Evolutionary conservation across 805 yeast species (phyloP).

Genomic region (Candida coquimbonensis): DNA sequence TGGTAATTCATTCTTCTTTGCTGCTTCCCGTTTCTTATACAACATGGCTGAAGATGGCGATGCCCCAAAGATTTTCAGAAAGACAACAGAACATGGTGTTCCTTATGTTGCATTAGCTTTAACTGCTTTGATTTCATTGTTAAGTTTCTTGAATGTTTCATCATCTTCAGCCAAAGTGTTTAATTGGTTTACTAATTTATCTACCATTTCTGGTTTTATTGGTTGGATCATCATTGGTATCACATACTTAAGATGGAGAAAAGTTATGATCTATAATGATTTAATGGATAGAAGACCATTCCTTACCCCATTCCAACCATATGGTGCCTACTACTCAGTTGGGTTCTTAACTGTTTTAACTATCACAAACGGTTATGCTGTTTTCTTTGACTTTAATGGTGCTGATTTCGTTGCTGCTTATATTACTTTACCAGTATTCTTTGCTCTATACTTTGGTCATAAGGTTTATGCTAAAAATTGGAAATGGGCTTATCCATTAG

Average conservation of each 20-base stretch:
- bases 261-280: constrained; percentile 48
- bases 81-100: constrained; percentile 62
- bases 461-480: constrained; percentile 39
- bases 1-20: constrained; percentile 72
- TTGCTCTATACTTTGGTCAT: constrained; percentile 52
- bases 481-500: constrained; percentile 42
- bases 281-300: constrained; percentile 52
- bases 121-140: constrained; percentile 38
- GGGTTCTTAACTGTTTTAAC: constrained; percentile 44
- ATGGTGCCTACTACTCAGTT: constrained; percentile 48
- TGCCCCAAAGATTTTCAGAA: constrained; percentile 65
- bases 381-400: constrained; percentile 41
- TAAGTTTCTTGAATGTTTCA: constrained; percentile 67
- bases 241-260: constrained; percentile 63
- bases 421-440: constrained; percentile 53
- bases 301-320: constrained; percentile 50
- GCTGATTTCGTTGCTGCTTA: constrained; percentile 67
- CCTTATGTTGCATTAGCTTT: constrained; percentile 49
- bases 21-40: constrained; percentile 67
- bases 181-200: constrained; percentile 68
- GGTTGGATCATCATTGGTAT: constrained; percentile 70
- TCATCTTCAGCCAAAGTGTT: constrained; percentile 51
- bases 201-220: constrained; percentile 67
- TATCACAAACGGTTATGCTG: constrained; percentile 68
- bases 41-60: constrained; percentile 67